Evolutionary conservation across 2,329 filamentous ascomycete species (phyloP).

Genomic region (Trichoderma breve): DNA sequence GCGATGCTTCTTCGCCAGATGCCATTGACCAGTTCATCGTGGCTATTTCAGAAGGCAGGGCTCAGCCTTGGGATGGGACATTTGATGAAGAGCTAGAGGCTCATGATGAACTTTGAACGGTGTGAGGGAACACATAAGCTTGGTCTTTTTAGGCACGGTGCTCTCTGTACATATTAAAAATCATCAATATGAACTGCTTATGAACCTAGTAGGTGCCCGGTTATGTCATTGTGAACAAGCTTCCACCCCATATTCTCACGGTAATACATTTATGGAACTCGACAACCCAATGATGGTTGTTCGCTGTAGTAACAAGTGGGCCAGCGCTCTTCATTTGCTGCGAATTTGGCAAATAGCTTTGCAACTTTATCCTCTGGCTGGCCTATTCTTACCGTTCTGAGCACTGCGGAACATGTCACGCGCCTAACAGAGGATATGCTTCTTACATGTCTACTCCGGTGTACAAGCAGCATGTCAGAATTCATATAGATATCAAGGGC

Average conservation of each 20-base stretch:
- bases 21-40: slow-evolving; percentile 43
- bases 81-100: not conserved
- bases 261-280: not conserved
- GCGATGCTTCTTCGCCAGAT: slow-evolving; percentile 32
- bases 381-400: not conserved
- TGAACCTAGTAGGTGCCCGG: not conserved
- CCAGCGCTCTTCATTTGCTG: not conserved
- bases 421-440: not conserved
- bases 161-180: not conserved
- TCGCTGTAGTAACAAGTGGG: not conserved
- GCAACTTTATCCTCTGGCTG: not conserved
- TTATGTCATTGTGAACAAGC: not conserved
- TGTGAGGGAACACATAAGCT: not conserved
- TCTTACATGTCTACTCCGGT: not conserved
- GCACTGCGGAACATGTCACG: not conserved
- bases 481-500: not conserved
- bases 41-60: slow-evolving; percentile 44
- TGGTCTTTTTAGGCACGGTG: not conserved
- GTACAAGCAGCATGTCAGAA: not conserved
- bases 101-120: slow-evolving; percentile 20
- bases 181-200: not conserved
- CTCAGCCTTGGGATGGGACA: slow-evolving; percentile 36
- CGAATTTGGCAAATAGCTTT: not conserved
- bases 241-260: not conserved
- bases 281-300: not conserved